Conservation (phyloP, 495 filamentous ascomycete genomes). For the Bryoglossum gracile region DNA sequence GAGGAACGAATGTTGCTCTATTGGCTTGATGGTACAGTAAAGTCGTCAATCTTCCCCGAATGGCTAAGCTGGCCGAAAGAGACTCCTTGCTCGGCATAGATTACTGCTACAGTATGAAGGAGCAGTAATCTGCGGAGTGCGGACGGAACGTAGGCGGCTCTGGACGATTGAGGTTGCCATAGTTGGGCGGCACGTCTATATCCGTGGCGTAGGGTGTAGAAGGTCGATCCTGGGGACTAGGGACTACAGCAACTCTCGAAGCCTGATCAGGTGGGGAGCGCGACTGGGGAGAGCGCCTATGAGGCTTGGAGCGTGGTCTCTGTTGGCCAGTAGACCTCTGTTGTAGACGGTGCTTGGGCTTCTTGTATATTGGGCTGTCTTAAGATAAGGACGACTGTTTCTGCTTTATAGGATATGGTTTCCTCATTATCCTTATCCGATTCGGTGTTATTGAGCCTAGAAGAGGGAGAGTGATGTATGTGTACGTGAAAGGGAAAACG, state of each 20-base stretch:
- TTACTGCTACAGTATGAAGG: slow-evolving; percentile 44
- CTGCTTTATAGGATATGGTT: slow-evolving; percentile 13
- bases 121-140: slow-evolving; percentile 21
- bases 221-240: slow-evolving; percentile 8
- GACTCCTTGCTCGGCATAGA: slow-evolving; percentile 41
- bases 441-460: slow-evolving; percentile 7
- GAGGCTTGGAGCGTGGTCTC: slow-evolving; percentile 2
- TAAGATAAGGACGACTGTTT: slow-evolving; percentile 10
- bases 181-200: slow-evolving; percentile 3
- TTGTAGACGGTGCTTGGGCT: slow-evolving; percentile 10
- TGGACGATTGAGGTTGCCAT: slow-evolving; percentile 3
- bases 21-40: slow-evolving; percentile 12
- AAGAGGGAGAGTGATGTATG: too few relatives aligned
- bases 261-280: slow-evolving; percentile 8
- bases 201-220: slow-evolving; percentile 5
- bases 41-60: slow-evolving; percentile 7
- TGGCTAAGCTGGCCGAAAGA: slow-evolving; percentile 11
- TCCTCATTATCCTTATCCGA: slow-evolving; percentile 9
- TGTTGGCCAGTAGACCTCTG: slow-evolving; percentile 7
- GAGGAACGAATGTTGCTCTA: slow-evolving; percentile 15
- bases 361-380: slow-evolving; percentile 12
- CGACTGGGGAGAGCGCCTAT: slow-evolving; percentile 11
- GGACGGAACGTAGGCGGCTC: slow-evolving; percentile 8
- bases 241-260: slow-evolving; percentile 2
- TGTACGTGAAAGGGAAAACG: too few relatives aligned